Evolutionary conservation across 805 yeast genomes (phyloP), one percentile per base, ranked within the genome.

Genomic region (Aciculoconidium aculeatum): DNA sequence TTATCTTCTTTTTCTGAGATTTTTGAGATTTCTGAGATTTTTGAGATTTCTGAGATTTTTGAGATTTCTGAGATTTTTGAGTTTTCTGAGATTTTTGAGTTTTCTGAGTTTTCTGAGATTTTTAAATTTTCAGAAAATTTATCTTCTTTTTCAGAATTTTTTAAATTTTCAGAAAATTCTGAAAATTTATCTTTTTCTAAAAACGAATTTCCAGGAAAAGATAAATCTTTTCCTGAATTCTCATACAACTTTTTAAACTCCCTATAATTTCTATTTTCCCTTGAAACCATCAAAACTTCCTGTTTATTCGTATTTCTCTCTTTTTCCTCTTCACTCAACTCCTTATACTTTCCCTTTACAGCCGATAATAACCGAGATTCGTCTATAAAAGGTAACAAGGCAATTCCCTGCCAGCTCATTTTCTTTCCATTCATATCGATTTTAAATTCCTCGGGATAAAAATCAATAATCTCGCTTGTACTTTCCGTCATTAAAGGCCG

Each of bases 381-480:
- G 45, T 88, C 95, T 43, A 88, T 90, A 42, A 88, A 88, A 0
- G 97, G 96, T 32, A 88, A 60, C 22, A 88, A 58, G 1, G 94
- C 88, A 45, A 88, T 81, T 31, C 95, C 96, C 51, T 86, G 94
- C 97, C 97, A 88, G 28, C 90, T 68, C 85, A 82, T 81, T 42
- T 83, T 86, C 42, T 85, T 84, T 16, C 97, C 97, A 50, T 88
- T 87, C 95, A 88, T 86, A 57, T 88, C 97, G 40, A 88, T 80
- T 25, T 79, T 73, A 57, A 88, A 88, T 17, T 83, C 80, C 34
- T 75, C 83, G 0, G 97, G 97, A 47, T 88, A 88, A 42, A 87
- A 88, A 47, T 88, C 96, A 39, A 83, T 79, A 37, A 88, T 86
- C 30, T 81, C 94, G 22, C 95, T 83, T 25, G 74, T 74, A 1